Evolutionary conservation across 2,329 filamentous ascomycete species (phyloP), one percentile per base, ranked within the genome.

Genomic region (Fusarium circinatum): DNA sequence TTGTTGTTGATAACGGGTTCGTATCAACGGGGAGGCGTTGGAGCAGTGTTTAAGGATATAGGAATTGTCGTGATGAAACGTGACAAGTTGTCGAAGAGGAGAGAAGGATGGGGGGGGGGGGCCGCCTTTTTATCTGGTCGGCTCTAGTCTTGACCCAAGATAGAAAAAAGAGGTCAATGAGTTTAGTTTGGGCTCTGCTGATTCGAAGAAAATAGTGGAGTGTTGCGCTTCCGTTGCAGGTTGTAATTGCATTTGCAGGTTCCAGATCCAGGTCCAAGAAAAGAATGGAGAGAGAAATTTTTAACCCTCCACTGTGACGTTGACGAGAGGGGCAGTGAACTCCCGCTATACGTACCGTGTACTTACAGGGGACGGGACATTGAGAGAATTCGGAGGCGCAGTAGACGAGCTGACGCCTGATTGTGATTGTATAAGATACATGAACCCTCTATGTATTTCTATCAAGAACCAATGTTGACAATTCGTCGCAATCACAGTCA

Each of bases 291-390:
- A 71, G 66, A 74, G 69, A 75, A 75, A 49, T 70, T 69, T 77
- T 76, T 76, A 39, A 39, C 62, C 73, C 69, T 70, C 67, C 67
- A 70, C 68, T 74, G 76, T 78, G 76, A 78, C 76, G 76, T 78
- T 78, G 71, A 74, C 66, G 65, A 61, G 70, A 72, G 72, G 74
- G 70, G 69, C 71, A 69, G 48, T 65, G 7, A 51, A 60, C 49
- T 41, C 30, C 32, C 32, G 32, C 7, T 15, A 7, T 60, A 60
- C 57, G 44, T 60, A 60, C 32, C 42, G 8, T 17, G 30, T 54
- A 47, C 45, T 62, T 55, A 41, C 63, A 58, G 28, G 62, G 65
- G 41, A 32, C 6, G 61, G 65, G 47, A 26, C 4, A 18, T 28
- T 39, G 26, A 38, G 45, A 39, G n/a, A 51, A 62, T 42, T 39